Evolutionary conservation across 805 yeast species (phyloP).

Genomic region (Lachancea kluyveri): DNA sequence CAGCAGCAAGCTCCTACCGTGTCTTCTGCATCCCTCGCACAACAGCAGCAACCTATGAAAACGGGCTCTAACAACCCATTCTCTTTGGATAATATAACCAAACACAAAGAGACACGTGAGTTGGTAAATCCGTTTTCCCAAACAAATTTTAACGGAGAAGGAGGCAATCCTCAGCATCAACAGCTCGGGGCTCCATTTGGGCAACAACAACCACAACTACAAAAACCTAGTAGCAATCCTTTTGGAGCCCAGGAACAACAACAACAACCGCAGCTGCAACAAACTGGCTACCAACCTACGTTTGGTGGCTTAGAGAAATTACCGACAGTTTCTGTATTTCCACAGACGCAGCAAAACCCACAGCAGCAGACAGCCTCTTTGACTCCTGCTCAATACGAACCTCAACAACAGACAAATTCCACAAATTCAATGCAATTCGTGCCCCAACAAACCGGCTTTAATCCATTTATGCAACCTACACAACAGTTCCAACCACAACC

Average conservation of each 20-base stretch:
- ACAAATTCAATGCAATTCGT: no score
- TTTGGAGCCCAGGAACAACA: slow-evolving; percentile 8
- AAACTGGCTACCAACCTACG: slow-evolving; percentile 4
- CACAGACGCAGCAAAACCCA: slow-evolving; percentile 9
- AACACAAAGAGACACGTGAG: slow-evolving; percentile 12
- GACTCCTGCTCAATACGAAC: slow-evolving; percentile 5
- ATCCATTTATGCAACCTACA: slow-evolving; percentile 10
- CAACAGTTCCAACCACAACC: slow-evolving; percentile 10
- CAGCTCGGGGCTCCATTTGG: no score
- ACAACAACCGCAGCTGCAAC: slow-evolving; percentile 9
- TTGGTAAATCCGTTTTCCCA: slow-evolving; percentile 18
- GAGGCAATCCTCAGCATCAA: no score
- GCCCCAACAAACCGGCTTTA: no score
- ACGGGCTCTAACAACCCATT: slow-evolving; percentile 37
- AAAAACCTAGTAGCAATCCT: slow-evolving; percentile 6
- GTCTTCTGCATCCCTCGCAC: slow-evolving; percentile 5
- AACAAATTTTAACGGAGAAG: slow-evolving; percentile 9
- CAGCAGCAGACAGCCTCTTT: slow-evolving; percentile 7
- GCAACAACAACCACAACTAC: slow-evolving; percentile 5
- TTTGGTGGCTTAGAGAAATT: slow-evolving; percentile 11
- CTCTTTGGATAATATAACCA: slow-evolving; percentile 25
- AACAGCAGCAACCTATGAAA: slow-evolving; percentile 15
- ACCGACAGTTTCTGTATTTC: slow-evolving; percentile 11
- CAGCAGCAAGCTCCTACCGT: slow-evolving; percentile 6
- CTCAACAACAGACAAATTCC: slow-evolving; percentile 7